Conservation (phyloP, 192 early-diverging fungal species). For the Phlyctochytrium bullatum region DNA sequence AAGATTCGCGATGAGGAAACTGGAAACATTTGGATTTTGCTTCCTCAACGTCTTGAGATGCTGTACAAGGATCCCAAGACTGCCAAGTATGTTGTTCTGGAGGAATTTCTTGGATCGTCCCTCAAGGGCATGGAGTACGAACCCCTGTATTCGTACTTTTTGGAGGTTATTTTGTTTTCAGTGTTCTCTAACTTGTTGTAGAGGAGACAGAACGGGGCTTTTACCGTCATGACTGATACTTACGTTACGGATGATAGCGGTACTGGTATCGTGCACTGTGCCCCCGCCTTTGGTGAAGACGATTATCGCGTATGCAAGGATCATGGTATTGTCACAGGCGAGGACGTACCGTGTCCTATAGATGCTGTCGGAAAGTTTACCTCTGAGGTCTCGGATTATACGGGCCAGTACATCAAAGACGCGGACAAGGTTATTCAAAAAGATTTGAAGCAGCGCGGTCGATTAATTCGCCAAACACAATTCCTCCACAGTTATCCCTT, state of each 20-base stretch:
- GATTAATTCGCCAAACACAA: conserved; percentile 89
- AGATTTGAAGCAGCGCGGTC: conserved; percentile 73
- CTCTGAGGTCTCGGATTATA: conserved; percentile 71
- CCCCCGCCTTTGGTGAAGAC: conserved; percentile 98
- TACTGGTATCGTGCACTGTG: conserved; percentile 97
- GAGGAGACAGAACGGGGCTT: conserved; percentile 67
- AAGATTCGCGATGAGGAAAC: conserved; percentile 88
- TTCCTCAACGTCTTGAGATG: conserved; percentile 78
- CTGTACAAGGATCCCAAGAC: conserved; percentile 96
- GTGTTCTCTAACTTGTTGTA: conserved; percentile 15
- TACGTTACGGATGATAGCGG: conserved; percentile 93
- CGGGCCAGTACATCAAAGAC: conserved; percentile 88
- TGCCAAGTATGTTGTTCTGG: conserved; percentile 85
- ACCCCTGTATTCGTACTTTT: conserved; percentile 86
- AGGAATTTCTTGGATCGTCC: conserved; percentile 69
- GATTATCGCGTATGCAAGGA: conserved; percentile 93
- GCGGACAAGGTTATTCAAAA: conserved; percentile 97
- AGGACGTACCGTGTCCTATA: conserved; percentile 87
- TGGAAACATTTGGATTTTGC: conserved; percentile 79
- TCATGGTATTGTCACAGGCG: conserved; percentile 74
- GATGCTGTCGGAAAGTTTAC: conserved; percentile 84
- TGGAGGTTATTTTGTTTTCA: conserved; percentile 30
- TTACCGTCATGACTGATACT: conserved; percentile 80
- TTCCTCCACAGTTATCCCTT: conserved; percentile 93
- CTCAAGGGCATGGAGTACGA: conserved; percentile 87